A percentile compares a stretch with the other conserved stretches of the same genome.
These are phyloP conservation scores for Leccinum subatratum DNA, from an alignment of 1,284 basidiomycete genomes.

Conservation along the genomic window DNA sequence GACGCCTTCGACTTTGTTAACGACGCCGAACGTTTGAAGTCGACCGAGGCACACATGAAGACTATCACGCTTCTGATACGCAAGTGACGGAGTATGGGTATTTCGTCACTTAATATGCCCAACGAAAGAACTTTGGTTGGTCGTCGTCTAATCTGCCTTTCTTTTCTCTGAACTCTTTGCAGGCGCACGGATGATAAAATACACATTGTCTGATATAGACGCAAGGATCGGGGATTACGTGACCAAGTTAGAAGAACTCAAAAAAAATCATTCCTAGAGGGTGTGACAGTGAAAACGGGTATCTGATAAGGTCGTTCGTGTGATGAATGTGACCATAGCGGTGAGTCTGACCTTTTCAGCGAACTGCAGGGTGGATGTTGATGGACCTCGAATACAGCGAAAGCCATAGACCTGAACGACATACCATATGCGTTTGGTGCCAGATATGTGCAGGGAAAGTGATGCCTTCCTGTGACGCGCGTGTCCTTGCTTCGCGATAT, in stretches of 20 bases:
- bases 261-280: background rate
- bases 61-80: no score
- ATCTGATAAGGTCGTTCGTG: background rate
- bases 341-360: background rate
- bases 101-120: background rate
- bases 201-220: background rate
- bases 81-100: no score
- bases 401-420: background rate
- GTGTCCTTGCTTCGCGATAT: background rate
- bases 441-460: background rate
- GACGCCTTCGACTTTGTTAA: no score
- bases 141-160: background rate
- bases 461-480: background rate
- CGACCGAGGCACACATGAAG: no score
- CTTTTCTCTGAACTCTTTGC: background rate
- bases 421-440: background rate
- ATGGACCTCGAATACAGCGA: background rate
- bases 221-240: background rate
- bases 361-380: background rate
- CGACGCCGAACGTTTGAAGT: no score
- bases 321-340: background rate
- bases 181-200: background rate
- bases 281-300: background rate
- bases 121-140: background rate
- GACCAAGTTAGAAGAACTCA: background rate